phyloP scores from a whole-genome alignment of 139 green algal genomes.

The Chlorella sp. region DNA sequence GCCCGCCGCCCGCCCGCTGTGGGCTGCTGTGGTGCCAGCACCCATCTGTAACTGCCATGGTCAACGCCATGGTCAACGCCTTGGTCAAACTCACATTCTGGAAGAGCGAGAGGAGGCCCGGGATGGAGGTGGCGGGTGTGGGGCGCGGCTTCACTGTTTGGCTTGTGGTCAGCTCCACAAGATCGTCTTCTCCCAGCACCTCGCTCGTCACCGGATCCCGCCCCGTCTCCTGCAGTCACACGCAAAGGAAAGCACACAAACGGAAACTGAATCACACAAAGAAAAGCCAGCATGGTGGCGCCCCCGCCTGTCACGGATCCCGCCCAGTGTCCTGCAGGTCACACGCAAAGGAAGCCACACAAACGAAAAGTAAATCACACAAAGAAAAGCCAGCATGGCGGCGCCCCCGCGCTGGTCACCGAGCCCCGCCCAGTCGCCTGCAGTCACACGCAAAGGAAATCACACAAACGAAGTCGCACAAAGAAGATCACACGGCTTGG shows the following conservation, averaged over 20 bases:
- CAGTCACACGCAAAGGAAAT: constrained; percentile 12
- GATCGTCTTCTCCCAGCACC: constrained; percentile 78
- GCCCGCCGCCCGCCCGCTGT: too few species aligned
- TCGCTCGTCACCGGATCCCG: constrained; percentile 87
- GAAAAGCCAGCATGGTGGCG: too few species aligned
- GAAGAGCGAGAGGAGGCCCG: constrained; percentile 91
- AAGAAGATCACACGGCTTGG: too few species aligned
- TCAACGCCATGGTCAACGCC: background rate
- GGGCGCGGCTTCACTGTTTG: constrained; percentile 84
- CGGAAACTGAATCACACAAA: too few species aligned
- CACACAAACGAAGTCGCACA: too few species aligned
- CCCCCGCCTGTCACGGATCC: too few species aligned
- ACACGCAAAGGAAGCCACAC: too few species aligned
- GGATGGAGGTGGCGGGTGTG: constrained; percentile 86
- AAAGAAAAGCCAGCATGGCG: too few species aligned
- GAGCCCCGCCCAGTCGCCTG: constrained; percentile 88
- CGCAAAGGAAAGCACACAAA: too few species aligned
- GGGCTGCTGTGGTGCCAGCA: background rate
- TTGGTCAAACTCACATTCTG: constrained; percentile 78
- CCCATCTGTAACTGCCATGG: background rate
- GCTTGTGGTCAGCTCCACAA: constrained; percentile 79
- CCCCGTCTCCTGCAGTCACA: constrained; percentile 77
- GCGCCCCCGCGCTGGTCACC: constrained; percentile 80
- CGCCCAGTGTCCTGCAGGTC: too few species aligned
- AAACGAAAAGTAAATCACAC: too few species aligned